Evolutionary conservation across 148 eudicot species (phyloP).

Genomic region (Polygonum maritimum): DNA sequence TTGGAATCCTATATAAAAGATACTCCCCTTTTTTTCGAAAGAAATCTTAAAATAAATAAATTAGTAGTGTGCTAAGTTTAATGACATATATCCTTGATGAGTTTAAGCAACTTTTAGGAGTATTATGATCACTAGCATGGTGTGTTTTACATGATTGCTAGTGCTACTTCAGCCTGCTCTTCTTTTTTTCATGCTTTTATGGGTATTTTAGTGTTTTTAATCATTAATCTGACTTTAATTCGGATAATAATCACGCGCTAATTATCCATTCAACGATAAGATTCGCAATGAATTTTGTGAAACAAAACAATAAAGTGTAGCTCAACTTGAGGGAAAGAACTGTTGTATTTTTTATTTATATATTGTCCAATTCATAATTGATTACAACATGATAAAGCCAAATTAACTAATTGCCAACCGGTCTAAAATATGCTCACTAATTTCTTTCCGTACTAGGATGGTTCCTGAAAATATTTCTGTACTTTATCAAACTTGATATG

Average conservation of each 20-base stretch:
- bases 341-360: too few species aligned
- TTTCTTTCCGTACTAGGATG: too few species aligned
- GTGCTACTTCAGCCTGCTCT: neutral
- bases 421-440: too few species aligned
- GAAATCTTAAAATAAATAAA: neutral
- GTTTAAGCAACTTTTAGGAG: neutral
- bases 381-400: too few species aligned
- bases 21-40: too few species aligned
- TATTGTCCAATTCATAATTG: too few species aligned
- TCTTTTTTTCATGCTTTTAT: neutral
- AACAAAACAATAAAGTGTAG: neutral
- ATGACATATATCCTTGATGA: neutral
- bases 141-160: neutral
- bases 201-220: neutral
- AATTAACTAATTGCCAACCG: too few species aligned
- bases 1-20: too few species aligned
- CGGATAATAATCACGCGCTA: conserved; percentile 1
- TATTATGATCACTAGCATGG: conserved; percentile 4
- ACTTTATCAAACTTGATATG: too few species aligned
- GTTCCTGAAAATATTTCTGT: too few species aligned
- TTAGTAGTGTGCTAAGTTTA: neutral
- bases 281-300: neutral
- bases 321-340: too few species aligned
- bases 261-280: neutral
- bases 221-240: neutral